Conservation (phyloP, 805 yeast species). For the Candida namnaoensis region DNA sequence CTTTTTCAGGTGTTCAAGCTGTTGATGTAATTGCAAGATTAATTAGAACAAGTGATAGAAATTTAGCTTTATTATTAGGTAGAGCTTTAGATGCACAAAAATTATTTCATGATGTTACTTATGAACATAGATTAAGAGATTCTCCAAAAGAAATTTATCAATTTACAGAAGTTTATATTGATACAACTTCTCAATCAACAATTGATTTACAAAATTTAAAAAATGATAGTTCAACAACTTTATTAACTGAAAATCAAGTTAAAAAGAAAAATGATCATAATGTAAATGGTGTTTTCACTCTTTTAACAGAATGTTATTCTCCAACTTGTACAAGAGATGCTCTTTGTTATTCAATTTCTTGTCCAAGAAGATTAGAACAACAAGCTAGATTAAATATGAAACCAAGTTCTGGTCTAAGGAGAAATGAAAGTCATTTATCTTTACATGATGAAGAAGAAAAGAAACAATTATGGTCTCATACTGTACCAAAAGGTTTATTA, state of each 20-base stretch:
- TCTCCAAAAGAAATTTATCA: conserved; percentile 83
- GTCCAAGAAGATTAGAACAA: conserved; percentile 93
- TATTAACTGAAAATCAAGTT: conserved; percentile 5
- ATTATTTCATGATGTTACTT: conserved; percentile 90
- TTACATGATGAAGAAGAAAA: conserved; percentile 70
- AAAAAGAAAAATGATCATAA: conserved; percentile 9
- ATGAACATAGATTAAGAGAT: conserved; percentile 88
- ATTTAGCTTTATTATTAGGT: conserved; percentile 81
- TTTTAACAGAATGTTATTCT: conserved; percentile 90
- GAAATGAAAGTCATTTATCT: conserved; percentile 65
- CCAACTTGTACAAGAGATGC: conserved; percentile 90
- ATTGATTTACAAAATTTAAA: conserved; percentile 7
- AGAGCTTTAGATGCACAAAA: conserved; percentile 91
- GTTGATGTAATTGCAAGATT: conserved; percentile 84
- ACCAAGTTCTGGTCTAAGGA: conserved; percentile 74
- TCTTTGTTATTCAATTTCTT: conserved; percentile 89
- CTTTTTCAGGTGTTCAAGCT: conserved; percentile 91
- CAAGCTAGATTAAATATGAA: conserved; percentile 87
- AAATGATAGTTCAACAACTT: conserved; percentile 8
- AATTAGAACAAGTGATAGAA: conserved; percentile 84
- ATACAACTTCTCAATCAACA: conserved; percentile 14
- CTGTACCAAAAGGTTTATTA: conserved; percentile 74
- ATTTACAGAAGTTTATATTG: conserved; percentile 50
- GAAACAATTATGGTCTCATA: conserved; percentile 87
- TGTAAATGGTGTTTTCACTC: conserved; percentile 88